Evolutionary conservation across 2,329 filamentous ascomycete species (phyloP).

Genomic region (Tolypocladium pustulatum): DNA sequence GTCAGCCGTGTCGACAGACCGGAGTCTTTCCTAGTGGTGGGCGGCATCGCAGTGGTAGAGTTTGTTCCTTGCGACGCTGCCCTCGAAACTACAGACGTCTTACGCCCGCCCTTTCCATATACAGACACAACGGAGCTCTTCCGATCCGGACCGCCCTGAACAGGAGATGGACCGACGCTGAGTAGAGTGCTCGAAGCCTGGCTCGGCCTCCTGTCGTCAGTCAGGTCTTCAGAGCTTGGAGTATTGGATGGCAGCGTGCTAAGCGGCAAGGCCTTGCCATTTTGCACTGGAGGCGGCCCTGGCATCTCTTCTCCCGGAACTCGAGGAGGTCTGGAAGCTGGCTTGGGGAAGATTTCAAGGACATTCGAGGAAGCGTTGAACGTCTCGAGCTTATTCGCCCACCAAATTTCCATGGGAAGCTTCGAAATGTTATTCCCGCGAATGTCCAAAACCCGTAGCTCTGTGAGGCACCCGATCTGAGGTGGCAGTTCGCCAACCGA

Average conservation of each 20-base stretch:
- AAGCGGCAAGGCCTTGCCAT: conserved; percentile 29
- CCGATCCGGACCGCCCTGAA: conserved; percentile 46
- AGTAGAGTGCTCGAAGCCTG: conserved; percentile 69
- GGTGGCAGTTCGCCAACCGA: conserved; percentile 72
- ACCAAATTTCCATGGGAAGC: conserved; percentile 92
- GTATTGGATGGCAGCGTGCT: conserved; percentile 39
- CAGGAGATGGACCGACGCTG: conserved; percentile 65
- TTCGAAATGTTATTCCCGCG: conserved; percentile 87
- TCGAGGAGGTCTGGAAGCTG: conserved; percentile 58
- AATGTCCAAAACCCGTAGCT: conserved; percentile 78
- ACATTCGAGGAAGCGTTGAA: conserved; percentile 95
- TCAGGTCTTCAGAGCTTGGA: conserved; percentile 69
- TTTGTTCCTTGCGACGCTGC: conserved; percentile 35
- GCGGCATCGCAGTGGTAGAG: conserved; percentile 37
- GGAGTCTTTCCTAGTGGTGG: conserved; percentile 70
- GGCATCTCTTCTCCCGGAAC: conserved; percentile 38
- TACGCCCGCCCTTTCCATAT: conserved; percentile 68
- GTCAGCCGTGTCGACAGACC: conserved; percentile 68
- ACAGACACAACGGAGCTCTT: conserved; percentile 81
- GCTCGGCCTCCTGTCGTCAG: conserved; percentile 65
- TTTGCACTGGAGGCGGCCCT: conserved; percentile 21
- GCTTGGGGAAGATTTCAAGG: conserved; percentile 82
- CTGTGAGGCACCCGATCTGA: conserved; percentile 78
- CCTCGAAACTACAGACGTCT: conserved; percentile 73
- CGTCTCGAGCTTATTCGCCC: conserved; percentile 78